phyloP scores from a whole-genome alignment of 2,329 filamentous ascomycete genomes.

The Ascochyta rabiei region DNA sequence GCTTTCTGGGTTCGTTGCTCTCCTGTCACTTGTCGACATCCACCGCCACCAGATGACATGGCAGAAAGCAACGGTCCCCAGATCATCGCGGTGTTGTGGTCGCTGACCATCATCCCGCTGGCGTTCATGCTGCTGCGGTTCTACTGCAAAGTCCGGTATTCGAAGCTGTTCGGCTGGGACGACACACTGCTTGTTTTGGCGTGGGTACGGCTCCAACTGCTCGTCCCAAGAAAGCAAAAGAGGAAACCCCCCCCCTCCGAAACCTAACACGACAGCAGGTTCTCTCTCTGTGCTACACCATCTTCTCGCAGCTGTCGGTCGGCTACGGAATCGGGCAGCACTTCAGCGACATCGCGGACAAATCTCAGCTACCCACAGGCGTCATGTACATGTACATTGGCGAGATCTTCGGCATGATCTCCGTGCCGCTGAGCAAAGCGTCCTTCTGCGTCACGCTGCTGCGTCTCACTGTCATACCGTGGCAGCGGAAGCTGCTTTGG shows the following conservation, averaged over 20 bases:
- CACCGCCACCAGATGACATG: not conserved
- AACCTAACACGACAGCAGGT: not conserved
- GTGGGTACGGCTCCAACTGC: constrained; percentile 8
- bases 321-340: constrained; percentile 20
- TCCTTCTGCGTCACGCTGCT: constrained; percentile 24
- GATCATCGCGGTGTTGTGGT: constrained; percentile 43
- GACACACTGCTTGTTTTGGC: constrained; percentile 12
- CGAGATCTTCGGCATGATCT: constrained; percentile 19
- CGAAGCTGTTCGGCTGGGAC: constrained; percentile 5
- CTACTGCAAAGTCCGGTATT: constrained; percentile 14
- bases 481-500: constrained; percentile 22
- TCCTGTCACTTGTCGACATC: no score
- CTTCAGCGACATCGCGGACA: constrained; percentile 5
- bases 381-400: constrained; percentile 20
- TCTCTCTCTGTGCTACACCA: constrained; percentile 11
- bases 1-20: no score
- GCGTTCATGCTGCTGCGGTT: constrained; percentile 19
- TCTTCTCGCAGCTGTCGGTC: constrained; percentile 12
- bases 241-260: no score
- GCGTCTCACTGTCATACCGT: constrained; percentile 8
- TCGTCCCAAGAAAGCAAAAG: no score
- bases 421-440: constrained; percentile 20
- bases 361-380: not conserved
- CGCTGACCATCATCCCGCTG: constrained; percentile 8
- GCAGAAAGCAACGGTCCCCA: constrained; percentile 11